Conservation (phyloP, 768 basidiomycete genomes). For the Strobilomyces dryophilus region DNA sequence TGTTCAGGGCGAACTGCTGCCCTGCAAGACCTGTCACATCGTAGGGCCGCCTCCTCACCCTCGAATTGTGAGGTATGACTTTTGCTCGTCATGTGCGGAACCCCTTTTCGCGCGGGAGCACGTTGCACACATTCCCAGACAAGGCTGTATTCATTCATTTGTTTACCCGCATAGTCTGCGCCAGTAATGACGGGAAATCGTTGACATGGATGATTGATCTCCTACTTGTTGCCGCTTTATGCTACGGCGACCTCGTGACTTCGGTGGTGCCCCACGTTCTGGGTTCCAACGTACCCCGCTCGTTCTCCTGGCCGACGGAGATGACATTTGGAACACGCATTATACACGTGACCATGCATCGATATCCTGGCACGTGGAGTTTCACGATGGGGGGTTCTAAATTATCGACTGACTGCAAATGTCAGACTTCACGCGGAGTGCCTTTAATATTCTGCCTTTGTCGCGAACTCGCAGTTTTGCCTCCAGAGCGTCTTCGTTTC, state of each 20-base stretch:
- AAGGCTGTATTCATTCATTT: background rate
- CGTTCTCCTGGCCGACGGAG: slow-evolving; percentile 17
- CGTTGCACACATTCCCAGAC: background rate
- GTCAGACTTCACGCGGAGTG: background rate
- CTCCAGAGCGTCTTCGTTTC: background rate
- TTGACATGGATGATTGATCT: slow-evolving; percentile 12
- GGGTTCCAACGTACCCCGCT: background rate
- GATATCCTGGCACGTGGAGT: background rate
- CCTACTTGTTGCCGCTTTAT: slow-evolving; percentile 21
- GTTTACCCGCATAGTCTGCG: slow-evolving; percentile 13
- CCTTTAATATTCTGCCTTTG: background rate
- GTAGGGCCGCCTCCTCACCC: background rate
- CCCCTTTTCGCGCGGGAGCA: background rate
- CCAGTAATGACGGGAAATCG: slow-evolving; percentile 11
- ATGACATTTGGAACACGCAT: slow-evolving; percentile 17
- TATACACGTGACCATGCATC: slow-evolving; percentile 2
- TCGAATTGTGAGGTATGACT: background rate
- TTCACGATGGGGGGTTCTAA: background rate
- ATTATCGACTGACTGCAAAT: background rate
- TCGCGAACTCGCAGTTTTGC: background rate
- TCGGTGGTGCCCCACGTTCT: background rate
- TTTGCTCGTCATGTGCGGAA: background rate
- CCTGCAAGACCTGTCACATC: slow-evolving; percentile 1
- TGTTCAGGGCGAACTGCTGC: slow-evolving; percentile 5
- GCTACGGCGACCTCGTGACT: slow-evolving; percentile 3